phyloP scores from a whole-genome alignment of 208 protist genomes.

The Crithidia expoeki region DNA sequence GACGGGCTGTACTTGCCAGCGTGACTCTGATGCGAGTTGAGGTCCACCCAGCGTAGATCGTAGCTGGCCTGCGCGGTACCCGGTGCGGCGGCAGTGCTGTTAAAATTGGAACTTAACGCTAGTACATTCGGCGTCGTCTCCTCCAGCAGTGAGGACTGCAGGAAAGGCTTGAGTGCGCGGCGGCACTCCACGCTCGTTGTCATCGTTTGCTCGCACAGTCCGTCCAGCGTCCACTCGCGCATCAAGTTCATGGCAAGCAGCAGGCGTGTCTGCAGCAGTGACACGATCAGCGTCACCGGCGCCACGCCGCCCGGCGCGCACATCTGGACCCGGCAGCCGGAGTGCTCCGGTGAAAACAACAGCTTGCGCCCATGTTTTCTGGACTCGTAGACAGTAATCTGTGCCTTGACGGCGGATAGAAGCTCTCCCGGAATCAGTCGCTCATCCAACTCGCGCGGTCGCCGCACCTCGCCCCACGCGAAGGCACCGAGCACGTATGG shows the following conservation, averaged over 20 bases:
- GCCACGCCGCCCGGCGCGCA: background rate
- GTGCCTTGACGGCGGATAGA: background rate
- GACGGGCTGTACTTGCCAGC: conserved; percentile 21
- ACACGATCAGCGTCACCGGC: conserved; percentile 25
- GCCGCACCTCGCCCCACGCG: conserved; percentile 29
- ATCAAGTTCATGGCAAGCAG: conserved; percentile 28
- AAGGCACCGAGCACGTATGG: conserved; percentile 24
- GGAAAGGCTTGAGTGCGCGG: conserved; percentile 28
- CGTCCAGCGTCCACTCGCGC: conserved; percentile 20
- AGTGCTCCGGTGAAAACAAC: conserved; percentile 33
- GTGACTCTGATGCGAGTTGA: conserved; percentile 30
- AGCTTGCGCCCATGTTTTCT: conserved; percentile 21
- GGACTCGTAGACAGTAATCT: conserved; percentile 11
- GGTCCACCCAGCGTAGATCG: conserved; percentile 26
- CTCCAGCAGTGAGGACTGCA: conserved; percentile 21
- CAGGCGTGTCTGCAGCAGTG: conserved; percentile 28
- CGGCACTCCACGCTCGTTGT: conserved; percentile 18
- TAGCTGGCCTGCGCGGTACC: conserved; percentile 5
- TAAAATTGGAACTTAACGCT: background rate
- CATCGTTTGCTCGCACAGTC: conserved; percentile 16
- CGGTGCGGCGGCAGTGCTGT: background rate
- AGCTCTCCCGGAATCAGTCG: conserved; percentile 13
- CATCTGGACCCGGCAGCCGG: conserved; percentile 27
- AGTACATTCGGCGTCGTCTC: conserved; percentile 23
- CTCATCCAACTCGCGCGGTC: conserved; percentile 1